Conservation (phyloP, 2,329 filamentous ascomycete species). For the Gremmenia infestans region DNA sequence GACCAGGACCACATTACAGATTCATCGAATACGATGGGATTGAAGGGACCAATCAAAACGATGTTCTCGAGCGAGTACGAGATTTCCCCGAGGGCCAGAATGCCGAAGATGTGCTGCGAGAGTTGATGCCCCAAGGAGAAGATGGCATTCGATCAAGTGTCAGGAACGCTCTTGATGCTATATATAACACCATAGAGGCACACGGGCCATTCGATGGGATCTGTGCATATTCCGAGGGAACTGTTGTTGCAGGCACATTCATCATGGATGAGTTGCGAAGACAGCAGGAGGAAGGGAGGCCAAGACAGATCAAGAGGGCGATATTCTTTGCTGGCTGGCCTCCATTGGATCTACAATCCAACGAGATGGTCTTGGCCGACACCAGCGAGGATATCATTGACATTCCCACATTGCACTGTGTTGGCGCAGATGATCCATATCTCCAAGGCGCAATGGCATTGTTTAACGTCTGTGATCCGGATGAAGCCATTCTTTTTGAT, state of each 20-base stretch:
- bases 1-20: conserved; percentile 32
- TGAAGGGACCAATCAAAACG: conserved; percentile 29
- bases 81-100: conserved; percentile 23
- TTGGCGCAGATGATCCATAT: conserved; percentile 55
- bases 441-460: conserved; percentile 55
- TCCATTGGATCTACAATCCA: conserved; percentile 40
- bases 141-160: conserved; percentile 20
- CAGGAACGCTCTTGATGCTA: conserved; percentile 24
- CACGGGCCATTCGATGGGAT: conserved; percentile 45
- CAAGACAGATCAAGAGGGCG: conserved; percentile 36
- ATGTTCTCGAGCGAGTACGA: conserved; percentile 21
- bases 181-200: conserved; percentile 41
- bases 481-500: conserved; percentile 57
- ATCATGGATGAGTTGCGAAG: conserved; percentile 46
- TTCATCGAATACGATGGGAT: conserved; percentile 47
- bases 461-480: conserved; percentile 56
- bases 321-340: conserved; percentile 51
- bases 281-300: conserved; percentile 31
- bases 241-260: conserved; percentile 47
- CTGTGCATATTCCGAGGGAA: conserved; percentile 55
- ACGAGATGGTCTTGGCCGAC: conserved; percentile 44
- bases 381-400: conserved; percentile 45
- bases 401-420: conserved; percentile 48
- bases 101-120: conserved; percentile 21
- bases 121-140: conserved; percentile 16